These are phyloP conservation scores for Mycena rebaudengoi DNA, from an alignment of 768 basidiomycete species.

Conservation along the genomic window DNA sequence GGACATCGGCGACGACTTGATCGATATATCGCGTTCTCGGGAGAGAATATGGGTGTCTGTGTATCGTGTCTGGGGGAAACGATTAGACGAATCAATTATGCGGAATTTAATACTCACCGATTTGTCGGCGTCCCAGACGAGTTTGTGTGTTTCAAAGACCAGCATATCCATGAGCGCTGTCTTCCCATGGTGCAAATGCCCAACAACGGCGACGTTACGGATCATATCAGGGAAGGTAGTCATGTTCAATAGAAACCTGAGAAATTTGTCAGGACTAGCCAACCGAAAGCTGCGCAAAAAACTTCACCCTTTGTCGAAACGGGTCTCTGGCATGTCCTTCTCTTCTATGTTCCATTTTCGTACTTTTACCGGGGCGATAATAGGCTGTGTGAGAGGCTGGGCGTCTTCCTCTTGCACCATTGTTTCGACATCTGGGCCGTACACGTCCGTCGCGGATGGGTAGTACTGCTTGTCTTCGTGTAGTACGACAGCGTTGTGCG, in stretches of 20 bases:
- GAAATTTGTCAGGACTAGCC: slow-evolving; percentile 5
- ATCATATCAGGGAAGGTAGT: slow-evolving; percentile 93
- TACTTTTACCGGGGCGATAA: slow-evolving; percentile 94
- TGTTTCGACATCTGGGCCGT: slow-evolving; percentile 94
- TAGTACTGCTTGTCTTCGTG: slow-evolving; percentile 99
- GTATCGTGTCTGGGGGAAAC: slow-evolving; percentile 76
- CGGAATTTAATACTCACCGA: slow-evolving; percentile 61
- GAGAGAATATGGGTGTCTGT: slow-evolving; percentile 95
- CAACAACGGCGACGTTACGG: slow-evolving; percentile 95
- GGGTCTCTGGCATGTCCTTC: slow-evolving; percentile 94
- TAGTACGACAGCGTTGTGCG: slow-evolving; percentile 84
- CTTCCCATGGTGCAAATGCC: slow-evolving; percentile 98
- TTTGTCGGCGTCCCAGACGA: slow-evolving; percentile 92
- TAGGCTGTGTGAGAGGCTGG: slow-evolving; percentile 94
- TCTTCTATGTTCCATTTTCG: slow-evolving; percentile 95
- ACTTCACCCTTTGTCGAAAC: slow-evolving; percentile 98
- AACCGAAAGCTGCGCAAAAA: slow-evolving; percentile 20
- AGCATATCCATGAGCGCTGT: slow-evolving; percentile 98
- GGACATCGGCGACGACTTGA: slow-evolving; percentile 98
- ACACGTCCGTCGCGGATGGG: slow-evolving; percentile 89
- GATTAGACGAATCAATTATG: slow-evolving; percentile 14
- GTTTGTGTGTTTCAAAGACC: slow-evolving; percentile 94
- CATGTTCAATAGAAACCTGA: slow-evolving; percentile 91
- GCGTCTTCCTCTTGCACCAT: slow-evolving; percentile 98
- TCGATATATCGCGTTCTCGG: slow-evolving; percentile 88